phyloP scores from a whole-genome alignment of 75 land plant species.

The Cryptomeria japonica region DNA sequence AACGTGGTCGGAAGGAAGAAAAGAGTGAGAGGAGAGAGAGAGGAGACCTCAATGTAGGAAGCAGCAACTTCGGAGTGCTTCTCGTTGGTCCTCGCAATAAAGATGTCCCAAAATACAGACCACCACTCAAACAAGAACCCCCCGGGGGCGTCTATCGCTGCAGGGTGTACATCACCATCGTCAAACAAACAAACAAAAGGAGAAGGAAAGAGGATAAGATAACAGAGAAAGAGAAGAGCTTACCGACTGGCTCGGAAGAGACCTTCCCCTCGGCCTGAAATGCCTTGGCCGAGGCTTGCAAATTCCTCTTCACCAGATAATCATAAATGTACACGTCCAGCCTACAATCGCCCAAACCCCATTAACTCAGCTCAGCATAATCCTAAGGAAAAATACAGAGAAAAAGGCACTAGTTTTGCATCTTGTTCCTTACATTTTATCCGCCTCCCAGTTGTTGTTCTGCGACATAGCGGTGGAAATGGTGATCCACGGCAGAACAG shows the following conservation, averaged over 20 bases:
- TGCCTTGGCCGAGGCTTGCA: constrained; percentile 86
- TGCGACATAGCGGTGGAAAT: constrained; percentile 59
- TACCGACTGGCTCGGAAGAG: constrained; percentile 86
- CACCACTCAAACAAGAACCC: constrained; percentile 96
- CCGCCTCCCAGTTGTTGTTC: constrained; percentile 83
- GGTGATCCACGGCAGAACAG: neutral
- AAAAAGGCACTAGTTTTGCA: neutral
- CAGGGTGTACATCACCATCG: neutral
- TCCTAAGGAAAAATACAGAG: neutral
- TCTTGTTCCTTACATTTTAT: constrained; percentile 59
- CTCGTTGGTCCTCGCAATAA: constrained; percentile 89
- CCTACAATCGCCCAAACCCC: constrained; percentile 37
- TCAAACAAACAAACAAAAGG: neutral
- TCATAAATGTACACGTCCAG: constrained; percentile 96
- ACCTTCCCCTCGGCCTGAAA: constrained; percentile 91
- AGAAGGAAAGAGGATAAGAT: neutral
- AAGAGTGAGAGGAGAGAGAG: neutral
- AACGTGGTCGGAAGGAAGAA: neutral
- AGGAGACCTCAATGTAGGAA: constrained; percentile 81
- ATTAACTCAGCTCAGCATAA: neutral
- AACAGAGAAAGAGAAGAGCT: neutral
- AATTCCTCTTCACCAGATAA: constrained; percentile 85
- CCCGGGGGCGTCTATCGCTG: constrained; percentile 96
- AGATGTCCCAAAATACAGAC: constrained; percentile 95
- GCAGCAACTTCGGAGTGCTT: constrained; percentile 93